These are phyloP conservation scores for Neopestalotiopsis sp. DNA, from an alignment of 2,329 filamentous ascomycete species.

Conservation along the genomic window DNA sequence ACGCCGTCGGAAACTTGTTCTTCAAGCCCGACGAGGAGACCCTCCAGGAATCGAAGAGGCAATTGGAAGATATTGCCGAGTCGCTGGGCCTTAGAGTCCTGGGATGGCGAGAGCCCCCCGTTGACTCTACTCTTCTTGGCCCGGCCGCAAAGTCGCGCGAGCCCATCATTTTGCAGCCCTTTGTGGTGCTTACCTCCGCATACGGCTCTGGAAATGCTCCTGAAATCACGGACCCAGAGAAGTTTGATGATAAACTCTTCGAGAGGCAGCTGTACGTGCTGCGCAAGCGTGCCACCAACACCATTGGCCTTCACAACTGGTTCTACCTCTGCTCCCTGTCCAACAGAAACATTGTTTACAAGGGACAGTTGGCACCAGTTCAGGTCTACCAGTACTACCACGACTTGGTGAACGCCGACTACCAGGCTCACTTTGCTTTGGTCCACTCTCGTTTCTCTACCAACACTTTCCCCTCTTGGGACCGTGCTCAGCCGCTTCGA, in stretches of 20 bases:
- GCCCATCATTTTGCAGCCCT: constrained; percentile 93
- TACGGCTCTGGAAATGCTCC: constrained; percentile 85
- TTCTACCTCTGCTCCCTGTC: constrained; percentile 97
- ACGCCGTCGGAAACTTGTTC: constrained; percentile 96
- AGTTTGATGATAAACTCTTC: constrained; percentile 85
- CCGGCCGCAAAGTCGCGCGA: constrained; percentile 93
- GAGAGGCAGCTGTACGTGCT: constrained; percentile 94
- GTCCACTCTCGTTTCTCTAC: constrained; percentile 98
- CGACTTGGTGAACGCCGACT: constrained; percentile 95
- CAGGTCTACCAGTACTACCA: constrained; percentile 99
- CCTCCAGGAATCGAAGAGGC: constrained; percentile 86
- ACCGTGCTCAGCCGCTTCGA: constrained; percentile 91
- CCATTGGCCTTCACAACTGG: constrained; percentile 96
- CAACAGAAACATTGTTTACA: constrained; percentile 99
- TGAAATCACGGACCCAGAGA: constrained; percentile 76
- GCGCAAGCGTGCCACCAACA: constrained; percentile 92
- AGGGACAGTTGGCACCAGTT: constrained; percentile 90
- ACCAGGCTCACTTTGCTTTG: constrained; percentile 94
- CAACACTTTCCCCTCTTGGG: constrained; percentile 98
- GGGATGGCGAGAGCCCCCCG: constrained; percentile 94
- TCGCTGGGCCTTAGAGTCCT: constrained; percentile 87
- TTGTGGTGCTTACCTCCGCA: constrained; percentile 84
- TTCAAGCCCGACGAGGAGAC: constrained; percentile 96
- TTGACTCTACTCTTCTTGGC: constrained; percentile 90
- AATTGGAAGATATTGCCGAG: constrained; percentile 93